Percentiles rank a stretch among this genome's conserved stretches.
These are phyloP conservation scores for Agarophyton chilense DNA, from an alignment of 23 red algal genomes.

Conservation along the genomic window DNA sequence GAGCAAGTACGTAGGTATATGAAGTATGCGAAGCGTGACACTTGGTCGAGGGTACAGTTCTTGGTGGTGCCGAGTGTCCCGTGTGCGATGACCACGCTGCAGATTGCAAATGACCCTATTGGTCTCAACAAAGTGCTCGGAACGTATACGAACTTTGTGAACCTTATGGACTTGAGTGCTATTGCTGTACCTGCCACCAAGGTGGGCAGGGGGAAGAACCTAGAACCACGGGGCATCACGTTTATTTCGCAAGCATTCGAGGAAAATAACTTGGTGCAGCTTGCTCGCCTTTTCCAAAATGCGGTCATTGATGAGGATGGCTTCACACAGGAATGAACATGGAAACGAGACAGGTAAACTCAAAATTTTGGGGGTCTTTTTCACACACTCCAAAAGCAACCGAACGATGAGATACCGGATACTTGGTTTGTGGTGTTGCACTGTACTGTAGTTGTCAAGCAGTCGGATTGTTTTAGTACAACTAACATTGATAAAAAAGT, in stretches of 20 bases:
- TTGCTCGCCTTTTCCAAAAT: conserved; percentile 6
- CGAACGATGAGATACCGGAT: too few relatives aligned
- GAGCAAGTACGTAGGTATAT: neutral
- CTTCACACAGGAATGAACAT: neutral
- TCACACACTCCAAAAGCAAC: too few relatives aligned
- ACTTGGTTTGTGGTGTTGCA: too few relatives aligned
- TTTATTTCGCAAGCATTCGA: conserved; percentile 55
- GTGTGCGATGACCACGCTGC: conserved; percentile 6
- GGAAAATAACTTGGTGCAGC: conserved; percentile 27
- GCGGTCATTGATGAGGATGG: neutral
- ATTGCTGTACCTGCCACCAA: conserved; percentile 43
- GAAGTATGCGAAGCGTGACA: conserved; percentile 4
- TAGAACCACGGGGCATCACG: conserved; percentile 55
- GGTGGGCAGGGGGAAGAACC: neutral
- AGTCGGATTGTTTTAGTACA: too few relatives aligned
- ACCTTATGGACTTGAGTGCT: conserved; percentile 63
- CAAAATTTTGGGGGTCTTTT: too few relatives aligned
- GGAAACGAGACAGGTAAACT: neutral
- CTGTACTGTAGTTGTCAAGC: too few relatives aligned
- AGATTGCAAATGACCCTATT: conserved; percentile 37
- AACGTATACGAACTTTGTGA: conserved; percentile 82
- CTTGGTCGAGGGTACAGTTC: conserved; percentile 49
- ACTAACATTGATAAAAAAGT: too few relatives aligned
- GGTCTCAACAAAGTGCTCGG: conserved; percentile 59
- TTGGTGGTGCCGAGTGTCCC: conserved; percentile 64